Evolutionary conservation across 2,329 filamentous ascomycete genomes (phyloP), one percentile per base, ranked within the genome.

Genomic region (Monascus ruber): DNA sequence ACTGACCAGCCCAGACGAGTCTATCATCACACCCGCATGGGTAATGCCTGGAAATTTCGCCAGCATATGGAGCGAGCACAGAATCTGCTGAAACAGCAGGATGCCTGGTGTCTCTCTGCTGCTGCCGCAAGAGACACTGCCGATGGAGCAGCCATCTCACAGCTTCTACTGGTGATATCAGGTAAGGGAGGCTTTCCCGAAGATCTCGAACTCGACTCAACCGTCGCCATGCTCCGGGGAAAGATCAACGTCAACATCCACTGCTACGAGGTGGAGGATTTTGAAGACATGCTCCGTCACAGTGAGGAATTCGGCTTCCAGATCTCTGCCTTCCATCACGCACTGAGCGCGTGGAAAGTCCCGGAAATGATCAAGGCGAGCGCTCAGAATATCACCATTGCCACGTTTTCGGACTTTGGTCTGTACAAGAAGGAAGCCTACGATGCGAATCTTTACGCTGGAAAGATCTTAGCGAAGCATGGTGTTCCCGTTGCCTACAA

Each of bases 251-350:
- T 84, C 46, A 83, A 84, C 60, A 79, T 76, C 0, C 81, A 85
- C 49, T 84, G 81, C 60, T 85, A 84, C 56, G 83, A 77, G 0
- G 68, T 81, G 1, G 71, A 78, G 1, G 81, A 84, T 48, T 63
- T 84, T 5, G 79, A 84, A 56, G 75, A 76, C 27, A 81, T 83
- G 54, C 72, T 84, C 3, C 72, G 79, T 43, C 78, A 83, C 52
- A 81, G 76, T 9, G 81, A 83, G 46, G 81, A 84, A 65, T 85
- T 84, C 62, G 71, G 76, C 43, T 83, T 84, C 49, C 58, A 74
- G 0, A 63, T 83, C 4, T 68, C 76, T 8, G 78, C 80, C 0
- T 83, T 84, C 50, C 80, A 84, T 53, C 80, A 84, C 49, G 80
- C 80, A 3, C 76, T 83, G 42, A 73, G 80, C 48, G 79, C 79